Evolutionary conservation across 805 yeast species (phyloP).

Genomic region (Kazachstania viticola): DNA sequence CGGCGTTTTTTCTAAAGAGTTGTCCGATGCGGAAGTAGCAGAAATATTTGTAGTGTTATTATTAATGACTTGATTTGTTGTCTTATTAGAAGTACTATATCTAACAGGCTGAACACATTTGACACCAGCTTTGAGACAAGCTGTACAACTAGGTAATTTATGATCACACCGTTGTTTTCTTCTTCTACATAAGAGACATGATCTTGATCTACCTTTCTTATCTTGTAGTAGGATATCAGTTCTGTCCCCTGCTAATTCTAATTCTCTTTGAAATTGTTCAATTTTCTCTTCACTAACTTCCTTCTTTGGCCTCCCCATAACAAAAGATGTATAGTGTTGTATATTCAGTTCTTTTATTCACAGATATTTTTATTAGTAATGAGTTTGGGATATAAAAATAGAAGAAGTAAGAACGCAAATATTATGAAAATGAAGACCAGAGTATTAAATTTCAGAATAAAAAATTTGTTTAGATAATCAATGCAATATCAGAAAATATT

Average conservation of each 20-base stretch:
- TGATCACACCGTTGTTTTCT: conserved; percentile 58
- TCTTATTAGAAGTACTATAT: conserved; percentile 24
- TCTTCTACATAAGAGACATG: conserved; percentile 45
- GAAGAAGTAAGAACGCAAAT: no score
- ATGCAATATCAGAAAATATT: no score
- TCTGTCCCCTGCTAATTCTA: conserved; percentile 25
- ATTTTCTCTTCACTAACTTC: conserved; percentile 25
- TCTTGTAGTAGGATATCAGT: conserved; percentile 26
- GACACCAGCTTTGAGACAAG: conserved; percentile 52
- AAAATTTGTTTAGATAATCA: no score
- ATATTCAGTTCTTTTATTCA: no score
- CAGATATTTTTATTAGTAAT: no score
- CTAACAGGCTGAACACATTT: conserved; percentile 54
- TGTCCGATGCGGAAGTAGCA: background rate
- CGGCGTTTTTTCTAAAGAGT: background rate
- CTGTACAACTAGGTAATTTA: conserved; percentile 50
- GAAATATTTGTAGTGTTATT: background rate
- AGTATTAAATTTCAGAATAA: no score
- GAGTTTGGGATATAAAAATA: no score
- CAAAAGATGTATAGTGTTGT: no score
- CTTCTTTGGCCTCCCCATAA: conserved; percentile 29
- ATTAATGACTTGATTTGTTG: background rate
- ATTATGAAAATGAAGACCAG: no score
- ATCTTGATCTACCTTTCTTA: conserved; percentile 45
- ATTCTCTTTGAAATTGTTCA: conserved; percentile 24